Conservation (phyloP, 805 yeast species). For the Schizosaccharomyces japonicus region DNA sequence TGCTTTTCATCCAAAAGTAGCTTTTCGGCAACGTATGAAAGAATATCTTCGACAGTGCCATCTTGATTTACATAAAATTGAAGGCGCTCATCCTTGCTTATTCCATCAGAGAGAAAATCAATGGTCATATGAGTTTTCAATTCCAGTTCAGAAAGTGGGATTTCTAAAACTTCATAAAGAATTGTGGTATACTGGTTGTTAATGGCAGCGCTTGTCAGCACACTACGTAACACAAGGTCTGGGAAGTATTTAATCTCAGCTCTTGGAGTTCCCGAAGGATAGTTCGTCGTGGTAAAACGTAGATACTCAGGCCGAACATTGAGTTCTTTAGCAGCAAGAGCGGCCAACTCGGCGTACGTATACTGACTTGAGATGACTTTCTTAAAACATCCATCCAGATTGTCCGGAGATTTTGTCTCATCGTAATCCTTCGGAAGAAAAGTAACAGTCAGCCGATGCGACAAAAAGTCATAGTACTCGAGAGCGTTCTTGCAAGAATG, state of each 20-base stretch:
- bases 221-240: neutral
- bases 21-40: constrained; percentile 32
- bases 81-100: constrained; percentile 41
- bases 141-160: constrained; percentile 56
- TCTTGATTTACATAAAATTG: constrained; percentile 48
- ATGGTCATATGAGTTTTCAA: constrained; percentile 41
- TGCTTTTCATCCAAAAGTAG: constrained; percentile 26
- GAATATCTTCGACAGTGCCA: constrained; percentile 30
- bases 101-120: constrained; percentile 49
- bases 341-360: constrained; percentile 34
- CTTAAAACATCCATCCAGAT: constrained; percentile 16
- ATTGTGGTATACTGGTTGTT: constrained; percentile 15
- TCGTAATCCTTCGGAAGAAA: constrained; percentile 12
- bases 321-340: constrained; percentile 31
- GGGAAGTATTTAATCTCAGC: neutral
- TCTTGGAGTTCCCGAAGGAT: neutral
- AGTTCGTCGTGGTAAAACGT: constrained; percentile 37
- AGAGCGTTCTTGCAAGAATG: neutral
- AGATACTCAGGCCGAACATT: constrained; percentile 35
- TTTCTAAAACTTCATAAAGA: constrained; percentile 54
- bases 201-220: neutral
- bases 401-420: constrained; percentile 7
- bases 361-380: constrained; percentile 48
- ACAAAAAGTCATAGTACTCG: constrained; percentile 16
- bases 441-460: constrained; percentile 13